phyloP scores from a whole-genome alignment of 768 basidiomycete genomes.

The Holtermanniella nyarrowii region DNA sequence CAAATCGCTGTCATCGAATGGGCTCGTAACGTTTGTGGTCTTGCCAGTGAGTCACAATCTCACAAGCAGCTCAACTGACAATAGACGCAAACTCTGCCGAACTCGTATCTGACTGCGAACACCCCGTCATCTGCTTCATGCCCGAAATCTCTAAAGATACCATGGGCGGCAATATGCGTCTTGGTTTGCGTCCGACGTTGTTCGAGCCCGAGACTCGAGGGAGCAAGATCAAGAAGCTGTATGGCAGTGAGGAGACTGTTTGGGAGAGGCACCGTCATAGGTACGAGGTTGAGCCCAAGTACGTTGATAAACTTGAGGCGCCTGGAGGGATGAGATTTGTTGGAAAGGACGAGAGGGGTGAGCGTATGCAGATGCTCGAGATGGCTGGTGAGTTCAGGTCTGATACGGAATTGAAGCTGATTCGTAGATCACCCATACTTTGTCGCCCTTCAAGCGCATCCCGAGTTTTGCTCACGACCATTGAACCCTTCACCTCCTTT shows the following conservation, averaged over 20 bases:
- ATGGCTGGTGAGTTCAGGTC: slow-evolving; percentile 54
- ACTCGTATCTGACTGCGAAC: slow-evolving; percentile 49
- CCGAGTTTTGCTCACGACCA: slow-evolving; percentile 96
- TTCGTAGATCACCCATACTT: slow-evolving; percentile 81
- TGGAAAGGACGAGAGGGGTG: slow-evolving; percentile 89
- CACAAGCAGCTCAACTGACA: background rate
- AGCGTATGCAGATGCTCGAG: slow-evolving; percentile 95
- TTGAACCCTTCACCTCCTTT: slow-evolving; percentile 95
- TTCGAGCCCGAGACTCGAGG: slow-evolving; percentile 60
- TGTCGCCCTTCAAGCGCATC: slow-evolving; percentile 88
- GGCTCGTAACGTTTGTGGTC: slow-evolving; percentile 69
- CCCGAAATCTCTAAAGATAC: slow-evolving; percentile 96
- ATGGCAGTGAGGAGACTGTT: slow-evolving; percentile 66
- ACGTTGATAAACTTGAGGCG: slow-evolving; percentile 58
- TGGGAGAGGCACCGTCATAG: slow-evolving; percentile 97
- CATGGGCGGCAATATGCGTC: slow-evolving; percentile 99
- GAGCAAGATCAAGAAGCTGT: slow-evolving; percentile 63
- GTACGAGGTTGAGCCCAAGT: slow-evolving; percentile 87
- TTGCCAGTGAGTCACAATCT: slow-evolving; percentile 38
- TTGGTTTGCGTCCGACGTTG: slow-evolving; percentile 93
- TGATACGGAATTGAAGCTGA: background rate
- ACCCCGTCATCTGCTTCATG: slow-evolving; percentile 89
- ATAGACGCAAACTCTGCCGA: slow-evolving; percentile 78
- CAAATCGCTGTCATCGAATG: slow-evolving; percentile 94
- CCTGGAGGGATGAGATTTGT: slow-evolving; percentile 62